A percentile compares a stretch with the other conserved stretches of the same genome.
Conservation (phyloP, 2,329 filamentous ascomycete genomes). For the Acrocalymma vagum region DNA sequence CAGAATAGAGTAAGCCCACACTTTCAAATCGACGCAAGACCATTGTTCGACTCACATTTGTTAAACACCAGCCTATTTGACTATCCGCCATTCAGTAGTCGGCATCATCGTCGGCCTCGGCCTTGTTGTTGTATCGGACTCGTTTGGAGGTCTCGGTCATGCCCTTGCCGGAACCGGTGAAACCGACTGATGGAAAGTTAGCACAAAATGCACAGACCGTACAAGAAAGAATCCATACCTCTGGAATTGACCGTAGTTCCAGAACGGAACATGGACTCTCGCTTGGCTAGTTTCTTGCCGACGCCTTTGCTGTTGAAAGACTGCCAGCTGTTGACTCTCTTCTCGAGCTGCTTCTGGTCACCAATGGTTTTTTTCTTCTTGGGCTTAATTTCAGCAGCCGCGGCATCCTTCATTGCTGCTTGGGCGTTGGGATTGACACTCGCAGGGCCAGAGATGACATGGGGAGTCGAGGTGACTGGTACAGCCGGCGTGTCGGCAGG, state of each 20-base stretch:
- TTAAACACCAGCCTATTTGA: too few relatives aligned
- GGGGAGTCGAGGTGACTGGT: constrained; percentile 48
- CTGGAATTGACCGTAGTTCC: constrained; percentile 85
- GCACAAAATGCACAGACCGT: constrained; percentile 8
- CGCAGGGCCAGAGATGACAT: constrained; percentile 71
- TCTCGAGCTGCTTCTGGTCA: constrained; percentile 90
- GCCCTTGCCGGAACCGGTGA: constrained; percentile 91
- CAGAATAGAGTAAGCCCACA: too few relatives aligned
- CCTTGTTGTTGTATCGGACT: constrained; percentile 79
- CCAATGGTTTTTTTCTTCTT: constrained; percentile 83
- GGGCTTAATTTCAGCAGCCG: constrained; percentile 64
- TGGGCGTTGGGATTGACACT: constrained; percentile 72
- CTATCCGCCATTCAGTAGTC: too few relatives aligned
- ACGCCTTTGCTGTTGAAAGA: constrained; percentile 80
- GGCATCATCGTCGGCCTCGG: constrained; percentile 35
- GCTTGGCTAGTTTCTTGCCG: constrained; percentile 76
- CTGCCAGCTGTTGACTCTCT: constrained; percentile 92
- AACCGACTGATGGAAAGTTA: constrained; percentile 75
- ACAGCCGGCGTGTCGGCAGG: constrained; percentile 58
- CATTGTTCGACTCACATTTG: too few relatives aligned
- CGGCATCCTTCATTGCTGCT: constrained; percentile 71
- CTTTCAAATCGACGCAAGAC: too few relatives aligned
- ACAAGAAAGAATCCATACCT: constrained; percentile 70
- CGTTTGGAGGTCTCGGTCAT: constrained; percentile 93
- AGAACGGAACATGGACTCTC: constrained; percentile 97